A percentile compares a stretch with the other conserved stretches of the same genome.
Conservation (phyloP, 1,139 yeast species). For the Saccharomyces pastorianus region DNA sequence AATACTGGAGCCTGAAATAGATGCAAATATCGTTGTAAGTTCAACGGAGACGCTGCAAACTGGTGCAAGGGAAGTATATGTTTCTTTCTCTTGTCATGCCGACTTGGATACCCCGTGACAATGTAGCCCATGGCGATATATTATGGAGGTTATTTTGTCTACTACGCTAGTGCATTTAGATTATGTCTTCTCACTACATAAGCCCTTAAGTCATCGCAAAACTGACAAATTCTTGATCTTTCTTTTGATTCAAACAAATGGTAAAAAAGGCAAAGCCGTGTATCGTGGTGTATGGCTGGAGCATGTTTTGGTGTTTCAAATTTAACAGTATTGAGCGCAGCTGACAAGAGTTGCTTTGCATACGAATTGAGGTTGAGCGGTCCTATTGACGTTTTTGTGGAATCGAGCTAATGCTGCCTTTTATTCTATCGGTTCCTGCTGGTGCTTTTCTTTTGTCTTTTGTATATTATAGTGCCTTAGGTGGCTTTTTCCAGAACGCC, state of each 20-base stretch:
- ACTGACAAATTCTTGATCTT: background rate
- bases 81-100: conserved; percentile 5
- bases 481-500: background rate
- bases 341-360: no score
- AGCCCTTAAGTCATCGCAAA: background rate
- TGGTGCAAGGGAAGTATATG: background rate
- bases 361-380: background rate
- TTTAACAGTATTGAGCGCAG: no score
- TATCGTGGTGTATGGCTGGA: background rate
- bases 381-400: no score
- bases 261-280: background rate
- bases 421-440: background rate
- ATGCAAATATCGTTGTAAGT: background rate
- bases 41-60: background rate
- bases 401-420: background rate
- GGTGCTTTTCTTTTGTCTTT: background rate
- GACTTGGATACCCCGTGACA: conserved; percentile 11
- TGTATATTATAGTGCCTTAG: background rate
- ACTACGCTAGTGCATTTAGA: background rate
- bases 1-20: background rate
- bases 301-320: background rate
- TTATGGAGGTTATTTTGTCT: background rate
- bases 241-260: background rate
- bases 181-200: background rate
- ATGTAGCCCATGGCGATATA: conserved; percentile 10